Conservation (phyloP, 2,329 filamentous ascomycete species). For the Colletotrichum sansevieriae region DNA sequence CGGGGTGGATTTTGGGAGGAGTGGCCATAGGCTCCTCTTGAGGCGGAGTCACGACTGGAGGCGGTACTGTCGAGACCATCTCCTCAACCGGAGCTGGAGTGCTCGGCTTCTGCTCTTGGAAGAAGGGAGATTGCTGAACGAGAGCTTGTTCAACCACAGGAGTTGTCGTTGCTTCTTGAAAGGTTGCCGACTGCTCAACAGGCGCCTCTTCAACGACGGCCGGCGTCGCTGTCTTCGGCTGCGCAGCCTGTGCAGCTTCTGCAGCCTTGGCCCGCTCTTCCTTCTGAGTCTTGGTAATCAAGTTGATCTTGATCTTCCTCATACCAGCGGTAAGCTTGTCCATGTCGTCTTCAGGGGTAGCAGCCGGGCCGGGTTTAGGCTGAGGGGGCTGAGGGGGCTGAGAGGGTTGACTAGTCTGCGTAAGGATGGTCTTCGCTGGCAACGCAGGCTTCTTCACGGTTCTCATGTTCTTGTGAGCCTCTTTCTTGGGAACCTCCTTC, state of each 20-base stretch:
- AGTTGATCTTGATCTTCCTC: conserved; percentile 73
- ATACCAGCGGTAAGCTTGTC: conserved; percentile 69
- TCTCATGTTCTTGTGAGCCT: conserved; percentile 52
- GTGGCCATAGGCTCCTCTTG: conserved; percentile 19
- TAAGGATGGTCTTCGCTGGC: conserved; percentile 29
- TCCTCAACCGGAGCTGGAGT: conserved; percentile 15
- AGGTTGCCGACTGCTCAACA: neutral
- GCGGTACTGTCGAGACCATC: conserved; percentile 1
- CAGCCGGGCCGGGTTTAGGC: conserved; percentile 4
- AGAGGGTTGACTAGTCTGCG: conserved; percentile 15
- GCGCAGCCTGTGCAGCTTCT: conserved; percentile 29
- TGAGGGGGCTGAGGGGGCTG: conserved; percentile 24
- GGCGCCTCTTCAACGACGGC: conserved; percentile 26
- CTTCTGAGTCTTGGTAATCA: conserved; percentile 70
- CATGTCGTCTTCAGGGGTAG: conserved; percentile 55
- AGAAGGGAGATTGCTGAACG: conserved; percentile 35
- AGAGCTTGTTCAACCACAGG: neutral
- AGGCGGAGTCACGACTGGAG: conserved; percentile 28
- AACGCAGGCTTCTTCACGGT: conserved; percentile 52
- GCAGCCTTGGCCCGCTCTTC: conserved; percentile 62
- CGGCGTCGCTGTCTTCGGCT: conserved; percentile 44
- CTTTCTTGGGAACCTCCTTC: conserved; percentile 60
- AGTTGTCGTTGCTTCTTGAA: neutral
- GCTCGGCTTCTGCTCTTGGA: conserved; percentile 41
- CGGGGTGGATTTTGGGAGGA: conserved; percentile 5